Percentiles rank a stretch among this genome's conserved stretches.
Evolutionary conservation across 1,284 basidiomycete species (phyloP).

Genomic region (Gomphus bonarii): DNA sequence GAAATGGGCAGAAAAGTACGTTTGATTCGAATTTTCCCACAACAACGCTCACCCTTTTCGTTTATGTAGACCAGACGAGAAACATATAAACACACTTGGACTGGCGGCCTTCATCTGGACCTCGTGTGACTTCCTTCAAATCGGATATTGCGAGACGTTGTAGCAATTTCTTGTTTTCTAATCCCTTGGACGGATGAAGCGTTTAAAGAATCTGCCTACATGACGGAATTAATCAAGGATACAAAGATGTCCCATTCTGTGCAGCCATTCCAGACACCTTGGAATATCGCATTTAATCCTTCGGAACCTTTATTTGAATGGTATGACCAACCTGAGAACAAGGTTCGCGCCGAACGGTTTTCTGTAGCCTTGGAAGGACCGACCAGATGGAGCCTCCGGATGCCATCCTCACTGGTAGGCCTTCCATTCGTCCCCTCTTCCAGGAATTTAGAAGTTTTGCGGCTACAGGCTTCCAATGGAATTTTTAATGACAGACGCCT

Average conservation of each 20-base stretch:
- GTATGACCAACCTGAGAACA: too few relatives aligned
- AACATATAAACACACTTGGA: constrained; percentile 52
- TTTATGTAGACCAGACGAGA: constrained; percentile 35
- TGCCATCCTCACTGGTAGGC: neutral
- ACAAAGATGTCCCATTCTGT: neutral
- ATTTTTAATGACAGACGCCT: neutral
- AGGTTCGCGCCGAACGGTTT: neutral
- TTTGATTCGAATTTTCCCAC: neutral
- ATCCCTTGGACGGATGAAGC: constrained; percentile 60
- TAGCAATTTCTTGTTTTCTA: neutral
- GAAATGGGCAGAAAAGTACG: constrained; percentile 24
- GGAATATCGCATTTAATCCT: constrained; percentile 21
- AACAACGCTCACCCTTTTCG: neutral
- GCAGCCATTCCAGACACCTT: neutral
- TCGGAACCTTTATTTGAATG: too few relatives aligned
- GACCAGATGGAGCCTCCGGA: neutral
- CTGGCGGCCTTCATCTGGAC: constrained; percentile 56
- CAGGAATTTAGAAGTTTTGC: too few relatives aligned
- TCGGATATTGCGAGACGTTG: neutral
- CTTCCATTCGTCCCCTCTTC: too few relatives aligned
- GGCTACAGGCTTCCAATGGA: neutral
- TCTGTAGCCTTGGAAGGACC: too few relatives aligned
- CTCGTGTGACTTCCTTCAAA: constrained; percentile 32
- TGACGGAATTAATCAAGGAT: constrained; percentile 45
- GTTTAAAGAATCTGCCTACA: constrained; percentile 57